Percentiles rank a stretch among this genome's conserved stretches.
Evolutionary conservation across 2,329 filamentous ascomycete genomes (phyloP).

Genomic region (Aspergillus pseudonomiae): DNA sequence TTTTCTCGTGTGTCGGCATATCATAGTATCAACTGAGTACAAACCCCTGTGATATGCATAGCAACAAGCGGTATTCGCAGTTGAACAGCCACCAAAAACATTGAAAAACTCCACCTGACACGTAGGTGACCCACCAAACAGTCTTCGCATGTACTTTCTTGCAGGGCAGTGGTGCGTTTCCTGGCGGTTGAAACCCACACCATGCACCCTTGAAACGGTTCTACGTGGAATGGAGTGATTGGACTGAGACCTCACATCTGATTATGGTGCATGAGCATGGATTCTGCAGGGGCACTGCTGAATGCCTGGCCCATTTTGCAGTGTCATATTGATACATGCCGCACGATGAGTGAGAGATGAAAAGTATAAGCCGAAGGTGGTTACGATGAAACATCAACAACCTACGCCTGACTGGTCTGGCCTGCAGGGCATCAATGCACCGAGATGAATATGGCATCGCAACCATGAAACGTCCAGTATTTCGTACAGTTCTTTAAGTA

Average conservation of each 20-base stretch:
- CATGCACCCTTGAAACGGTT: conserved; percentile 14
- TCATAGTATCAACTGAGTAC: neutral
- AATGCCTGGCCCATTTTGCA: neutral
- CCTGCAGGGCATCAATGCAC: neutral
- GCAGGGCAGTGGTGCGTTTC: neutral
- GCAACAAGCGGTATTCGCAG: neutral
- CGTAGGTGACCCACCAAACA: conserved; percentile 22
- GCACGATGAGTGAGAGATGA: neutral
- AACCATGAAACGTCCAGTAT: neutral
- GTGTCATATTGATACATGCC: neutral
- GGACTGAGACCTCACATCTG: neutral
- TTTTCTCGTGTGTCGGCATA: neutral
- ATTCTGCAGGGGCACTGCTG: neutral
- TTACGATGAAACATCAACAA: neutral
- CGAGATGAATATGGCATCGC: neutral
- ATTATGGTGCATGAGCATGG: neutral
- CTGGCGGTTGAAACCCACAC: conserved; percentile 8
- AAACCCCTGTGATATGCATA: neutral
- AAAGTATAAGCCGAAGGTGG: neutral
- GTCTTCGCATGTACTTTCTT: no score
- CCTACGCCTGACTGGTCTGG: neutral
- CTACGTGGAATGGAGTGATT: conserved; percentile 3
- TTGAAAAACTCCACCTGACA: conserved; percentile 21
- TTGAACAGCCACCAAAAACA: neutral
- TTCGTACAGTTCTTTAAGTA: neutral